Evolutionary conservation across 768 basidiomycete genomes (phyloP), one percentile per base, ranked within the genome.

Genomic region (Cytidiella melzeri): DNA sequence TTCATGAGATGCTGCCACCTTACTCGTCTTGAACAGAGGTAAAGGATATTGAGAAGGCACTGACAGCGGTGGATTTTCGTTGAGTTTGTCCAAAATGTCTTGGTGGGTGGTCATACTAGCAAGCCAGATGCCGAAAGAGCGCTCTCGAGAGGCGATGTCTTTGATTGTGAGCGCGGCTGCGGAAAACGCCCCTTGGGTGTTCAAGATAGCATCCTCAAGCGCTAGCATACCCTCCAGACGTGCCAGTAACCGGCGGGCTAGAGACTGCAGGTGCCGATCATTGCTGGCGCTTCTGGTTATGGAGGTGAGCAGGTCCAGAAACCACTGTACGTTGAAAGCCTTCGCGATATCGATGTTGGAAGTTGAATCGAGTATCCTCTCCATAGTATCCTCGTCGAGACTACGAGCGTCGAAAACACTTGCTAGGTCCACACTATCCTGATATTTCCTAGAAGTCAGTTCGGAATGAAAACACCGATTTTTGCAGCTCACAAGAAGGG

Each of bases 121-220:
- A 11, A 90, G 67, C 83, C 83, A 87, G 41, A 84, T 80, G 5
- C 87, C 87, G 45, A 84, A 71, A 1, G 84, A 75, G 49, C 77
- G 74, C 54, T 89, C 87, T 42, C 83, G 82, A 1, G 69, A 63
- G 10, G 79, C 75, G 12, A 87, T 68, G 27, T 87, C 82, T 52
- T 74, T 76, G 20, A 90, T 63, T 57, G 83, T 73, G 4, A 53
- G 61, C 12, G 72, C 73, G n/a, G 79, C 72, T 5, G 62, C 62
- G 1, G 57, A 45, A 57, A 83, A 81, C 52, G 85, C 70, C 11
- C 72, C 77, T 1, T 70, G 68, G 0, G 74, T 62, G 55, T 79
- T 79, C 2, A 70, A 72, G 5, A 90, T 67, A 1, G 80, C 76
- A 25, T 85, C 77, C 57, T 81, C 79, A 6, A 90, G 79, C 18